Base-by-base conservation (phyloP, 192 early-diverging fungal genomes). In the Neocallimastix lanati region DNA sequence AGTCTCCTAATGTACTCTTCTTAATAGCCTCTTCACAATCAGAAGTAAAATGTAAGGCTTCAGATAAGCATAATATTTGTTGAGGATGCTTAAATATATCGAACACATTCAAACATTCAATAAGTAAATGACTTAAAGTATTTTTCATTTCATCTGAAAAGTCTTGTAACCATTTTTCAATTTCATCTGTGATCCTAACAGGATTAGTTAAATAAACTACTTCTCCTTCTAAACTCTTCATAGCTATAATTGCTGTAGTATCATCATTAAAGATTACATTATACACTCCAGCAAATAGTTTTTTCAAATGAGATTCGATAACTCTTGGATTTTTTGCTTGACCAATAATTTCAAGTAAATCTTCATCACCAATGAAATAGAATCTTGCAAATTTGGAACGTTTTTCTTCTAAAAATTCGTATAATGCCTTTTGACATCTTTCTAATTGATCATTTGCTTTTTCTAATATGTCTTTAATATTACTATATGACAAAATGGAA, bases 301-400 rank as follows among this genome's bases (percentile, higher is more conserved):
- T 90, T 78, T 90, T 90, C 77, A 89, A 77, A 78, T 90, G 88
- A 6, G 85, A 82, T 82, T 90, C 87, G 76, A 90, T 89, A 7
- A 90, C 86, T 76, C 85, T 82, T 29, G 88, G 88, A 82, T 90
- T 89, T 78, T 88, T 86, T 12, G 88, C 80, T 76, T 90, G 88
- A 29, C 88, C 88, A 28, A 89, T 80, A 78, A 90, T 90, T 79
- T 90, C 88, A 15, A 90, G 84, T 77, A 90, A 79, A 81, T 90
- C 88, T 67, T 90, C 88, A 78, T 89, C 88, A 1, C 88, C 88
- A 76, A 90, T 82, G 78, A 90, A 90, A 82, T 90, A 90, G 77
- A 90, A 90, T 28, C 88, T 78, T 16, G 88, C 85, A 83, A 90
- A 90, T 29, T 80, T 80, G 4, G 80, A 79, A 30, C 88, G 82